Base-by-base conservation (phyloP, 257 asterid genomes). In the Nyctanthes arbortristis region DNA sequence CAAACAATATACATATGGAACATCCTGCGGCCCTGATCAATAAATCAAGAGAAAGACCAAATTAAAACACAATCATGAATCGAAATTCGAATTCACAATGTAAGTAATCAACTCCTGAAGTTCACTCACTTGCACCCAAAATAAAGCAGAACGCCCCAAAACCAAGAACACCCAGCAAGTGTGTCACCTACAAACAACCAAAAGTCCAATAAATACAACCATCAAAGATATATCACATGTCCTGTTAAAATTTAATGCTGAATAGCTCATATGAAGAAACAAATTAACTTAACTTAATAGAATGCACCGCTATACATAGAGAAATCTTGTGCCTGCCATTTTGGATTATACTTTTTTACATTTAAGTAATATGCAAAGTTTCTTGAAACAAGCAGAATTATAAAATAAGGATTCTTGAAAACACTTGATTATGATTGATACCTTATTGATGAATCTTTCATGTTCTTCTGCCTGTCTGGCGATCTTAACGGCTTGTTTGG, bases 391-490 rank as follows among this genome's bases (percentile, higher is more conserved):
- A 1, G 14, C 3, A 39, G 3, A 10, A 1, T 0, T 2, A 39
- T 39, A 39, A n/a, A n/a, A n/a, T 9, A 39, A 9, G 24, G 59
- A 52, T 52, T 28, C 61, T 14, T 49, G 65, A 14, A 22, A 29
- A 25, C n/a, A 35, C 13, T 5, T 14, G 27, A 5, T 30, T 24
- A 37, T 7, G n/a, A 14, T 4, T 20, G 18, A 61, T 60, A 90
- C 99, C 93, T 94, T 94, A 72, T 86, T 89, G 71, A 94, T 91
- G 80, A 94, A 91, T 66, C 87, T 83, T 75, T 91, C 97, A 25
- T 91, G 99, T 77, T 89, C 99, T 76, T 89, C 99, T 64, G 99
- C 99, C 82, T 87, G 91, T 73, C 85, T 89, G 30, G 99, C 99
- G 66, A 93, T 93, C 88, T 85, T 84, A 33, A 72, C 84, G 1